Percentiles rank a stretch among this genome's conserved stretches.
These are phyloP conservation scores for Polytrichum formosum DNA, from an alignment of 225 moss, liverwort and hornwort genomes.

Conservation along the genomic window DNA sequence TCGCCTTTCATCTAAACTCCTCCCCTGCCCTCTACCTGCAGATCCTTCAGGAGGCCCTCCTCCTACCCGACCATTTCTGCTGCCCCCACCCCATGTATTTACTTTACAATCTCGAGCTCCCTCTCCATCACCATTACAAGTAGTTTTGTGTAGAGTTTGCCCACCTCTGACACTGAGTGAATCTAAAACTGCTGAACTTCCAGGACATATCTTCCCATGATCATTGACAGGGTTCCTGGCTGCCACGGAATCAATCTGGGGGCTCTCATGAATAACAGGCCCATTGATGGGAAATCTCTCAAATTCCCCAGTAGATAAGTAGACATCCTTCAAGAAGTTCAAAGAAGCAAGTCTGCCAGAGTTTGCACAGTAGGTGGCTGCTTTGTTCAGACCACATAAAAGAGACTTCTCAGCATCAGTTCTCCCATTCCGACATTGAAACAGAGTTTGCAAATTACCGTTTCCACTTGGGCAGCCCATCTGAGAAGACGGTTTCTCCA, in stretches of 20 bases:
- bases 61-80: neutral
- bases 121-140: neutral
- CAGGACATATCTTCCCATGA: neutral
- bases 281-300: neutral
- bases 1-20: constrained; percentile 6
- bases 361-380: constrained; percentile 14
- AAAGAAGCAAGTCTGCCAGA: constrained; percentile 14
- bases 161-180: neutral
- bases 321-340: constrained; percentile 12
- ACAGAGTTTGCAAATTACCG: neutral
- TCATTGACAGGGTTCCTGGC: constrained; percentile 1
- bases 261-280: neutral
- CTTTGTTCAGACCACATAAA: constrained; percentile 6
- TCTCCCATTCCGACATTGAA: neutral
- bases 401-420: constrained; percentile 6
- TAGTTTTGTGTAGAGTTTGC: neutral
- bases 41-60: neutral
- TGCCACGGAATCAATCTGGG: neutral
- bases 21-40: constrained; percentile 5
- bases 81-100: neutral
- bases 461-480: neutral
- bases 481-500: neutral
- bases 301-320: neutral
- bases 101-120: neutral
- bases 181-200: neutral